These are phyloP conservation scores for Butyriboletus regius DNA, from an alignment of 1,284 basidiomycete genomes.

Conservation along the genomic window DNA sequence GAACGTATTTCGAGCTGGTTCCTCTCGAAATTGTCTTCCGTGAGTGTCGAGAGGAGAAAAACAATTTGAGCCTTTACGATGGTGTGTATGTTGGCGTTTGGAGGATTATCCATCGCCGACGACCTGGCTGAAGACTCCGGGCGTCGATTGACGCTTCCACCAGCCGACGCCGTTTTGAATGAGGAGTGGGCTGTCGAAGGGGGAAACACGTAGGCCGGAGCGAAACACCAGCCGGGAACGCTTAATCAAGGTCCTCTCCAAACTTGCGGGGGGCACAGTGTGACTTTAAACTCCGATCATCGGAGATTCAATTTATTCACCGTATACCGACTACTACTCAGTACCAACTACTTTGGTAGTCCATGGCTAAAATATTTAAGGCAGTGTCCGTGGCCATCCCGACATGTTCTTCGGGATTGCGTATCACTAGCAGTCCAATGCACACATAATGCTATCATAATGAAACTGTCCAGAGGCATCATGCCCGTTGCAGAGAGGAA, in stretches of 20 bases:
- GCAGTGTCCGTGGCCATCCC: not conserved
- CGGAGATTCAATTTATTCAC: conserved; percentile 18
- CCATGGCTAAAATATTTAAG: not conserved
- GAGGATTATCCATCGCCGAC: conserved; percentile 37
- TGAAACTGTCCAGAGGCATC: conserved; percentile 3
- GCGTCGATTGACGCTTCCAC: conserved; percentile 64
- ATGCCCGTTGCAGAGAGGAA: not conserved
- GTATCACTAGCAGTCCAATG: not conserved
- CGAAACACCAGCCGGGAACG: conserved; percentile 29
- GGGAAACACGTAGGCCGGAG: conserved; percentile 32
- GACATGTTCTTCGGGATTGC: not conserved
- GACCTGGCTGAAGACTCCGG: conserved; percentile 68
- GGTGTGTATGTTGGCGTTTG: conserved; percentile 56
- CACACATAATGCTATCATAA: not conserved
- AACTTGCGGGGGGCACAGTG: conserved; percentile 9
- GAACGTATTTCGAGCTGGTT: conserved; percentile 86
- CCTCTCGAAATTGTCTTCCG: conserved; percentile 89
- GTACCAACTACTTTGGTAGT: not conserved
- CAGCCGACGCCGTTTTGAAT: conserved; percentile 67
- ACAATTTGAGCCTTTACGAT: conserved; percentile 88
- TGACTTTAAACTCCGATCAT: conserved; percentile 17
- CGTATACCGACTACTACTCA: too few species aligned
- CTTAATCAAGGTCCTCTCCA: conserved; percentile 20
- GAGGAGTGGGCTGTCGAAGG: conserved; percentile 18
- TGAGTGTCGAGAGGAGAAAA: conserved; percentile 85